phyloP scores from a whole-genome alignment of 495 filamentous ascomycete genomes.

The Stereocaulon alpinum region DNA sequence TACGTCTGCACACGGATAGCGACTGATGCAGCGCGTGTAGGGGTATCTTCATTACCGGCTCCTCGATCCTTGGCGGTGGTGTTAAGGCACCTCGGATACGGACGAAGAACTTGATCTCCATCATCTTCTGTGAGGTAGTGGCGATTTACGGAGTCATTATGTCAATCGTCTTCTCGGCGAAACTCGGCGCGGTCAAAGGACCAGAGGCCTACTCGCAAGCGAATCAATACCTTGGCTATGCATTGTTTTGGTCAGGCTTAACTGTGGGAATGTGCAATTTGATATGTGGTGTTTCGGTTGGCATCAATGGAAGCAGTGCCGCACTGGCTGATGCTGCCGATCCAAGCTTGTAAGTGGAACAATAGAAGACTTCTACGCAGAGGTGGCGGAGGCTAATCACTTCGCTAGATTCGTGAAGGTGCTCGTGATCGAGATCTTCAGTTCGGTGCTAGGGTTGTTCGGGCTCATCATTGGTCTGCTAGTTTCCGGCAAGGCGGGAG shows the following conservation, averaged over 20 bases:
- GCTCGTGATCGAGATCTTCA: constrained; percentile 98
- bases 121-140: constrained; percentile 99
- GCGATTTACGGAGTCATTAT: constrained; percentile 99
- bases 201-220: constrained; percentile 49
- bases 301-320: constrained; percentile 95
- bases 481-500: constrained; percentile 66
- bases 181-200: constrained; percentile 49
- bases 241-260: constrained; percentile 89
- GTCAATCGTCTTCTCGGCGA: constrained; percentile 93
- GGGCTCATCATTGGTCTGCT: constrained; percentile 91
- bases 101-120: constrained; percentile 98
- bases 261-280: constrained; percentile 93
- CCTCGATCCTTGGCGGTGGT: constrained; percentile 94
- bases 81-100: constrained; percentile 93
- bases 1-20: background rate
- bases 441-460: constrained; percentile 94
- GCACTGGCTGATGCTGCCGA: constrained; percentile 95
- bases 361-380: background rate
- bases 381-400: constrained; percentile 16
- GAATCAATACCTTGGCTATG: constrained; percentile 87
- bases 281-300: constrained; percentile 91
- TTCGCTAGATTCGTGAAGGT: constrained; percentile 85
- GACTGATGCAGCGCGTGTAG: constrained; percentile 34
- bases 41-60: constrained; percentile 98
- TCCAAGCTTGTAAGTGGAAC: constrained; percentile 63